A percentile compares a stretch with the other conserved stretches of the same genome.
Evolutionary conservation across 140 eudicot genomes (phyloP).

Genomic region (Erigeron philadelphicus): DNA sequence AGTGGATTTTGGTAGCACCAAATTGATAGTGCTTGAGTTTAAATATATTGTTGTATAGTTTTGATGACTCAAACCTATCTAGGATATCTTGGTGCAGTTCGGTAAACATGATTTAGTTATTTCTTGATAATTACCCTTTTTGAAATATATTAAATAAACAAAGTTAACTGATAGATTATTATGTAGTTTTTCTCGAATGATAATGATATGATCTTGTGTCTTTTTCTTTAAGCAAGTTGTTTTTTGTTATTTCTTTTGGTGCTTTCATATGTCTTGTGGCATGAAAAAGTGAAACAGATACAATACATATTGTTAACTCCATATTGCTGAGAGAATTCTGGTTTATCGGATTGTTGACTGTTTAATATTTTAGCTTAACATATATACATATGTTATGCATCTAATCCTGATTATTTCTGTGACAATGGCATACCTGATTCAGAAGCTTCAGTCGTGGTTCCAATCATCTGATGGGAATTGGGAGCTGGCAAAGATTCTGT

Average conservation of each 20-base stretch:
- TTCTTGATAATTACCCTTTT: neutral
- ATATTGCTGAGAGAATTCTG: neutral
- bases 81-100: neutral
- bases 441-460: conserved; percentile 86
- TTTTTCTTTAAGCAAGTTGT: neutral
- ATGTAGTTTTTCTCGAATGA: neutral
- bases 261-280: neutral
- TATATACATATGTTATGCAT: conserved; percentile 1
- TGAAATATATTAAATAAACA: neutral
- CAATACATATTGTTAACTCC: neutral
- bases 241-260: neutral
- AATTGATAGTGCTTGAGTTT: neutral
- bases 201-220: neutral
- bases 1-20: neutral
- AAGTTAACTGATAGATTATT: conserved; percentile 7
- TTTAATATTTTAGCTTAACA: neutral
- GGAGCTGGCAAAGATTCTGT: conserved; percentile 76
- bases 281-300: neutral
- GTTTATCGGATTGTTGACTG: conserved; percentile 8
- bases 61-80: neutral
- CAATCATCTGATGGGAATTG: conserved; percentile 87
- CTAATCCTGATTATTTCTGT: conserved; percentile 13
- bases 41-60: neutral
- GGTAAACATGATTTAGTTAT: conserved; percentile 6
- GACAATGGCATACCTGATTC: conserved; percentile 33